Percentiles rank a stretch among this genome's conserved stretches.
phyloP scores from a whole-genome alignment of 192 early-diverging fungal genomes.

The Fimicolochytrium jonesii region DNA sequence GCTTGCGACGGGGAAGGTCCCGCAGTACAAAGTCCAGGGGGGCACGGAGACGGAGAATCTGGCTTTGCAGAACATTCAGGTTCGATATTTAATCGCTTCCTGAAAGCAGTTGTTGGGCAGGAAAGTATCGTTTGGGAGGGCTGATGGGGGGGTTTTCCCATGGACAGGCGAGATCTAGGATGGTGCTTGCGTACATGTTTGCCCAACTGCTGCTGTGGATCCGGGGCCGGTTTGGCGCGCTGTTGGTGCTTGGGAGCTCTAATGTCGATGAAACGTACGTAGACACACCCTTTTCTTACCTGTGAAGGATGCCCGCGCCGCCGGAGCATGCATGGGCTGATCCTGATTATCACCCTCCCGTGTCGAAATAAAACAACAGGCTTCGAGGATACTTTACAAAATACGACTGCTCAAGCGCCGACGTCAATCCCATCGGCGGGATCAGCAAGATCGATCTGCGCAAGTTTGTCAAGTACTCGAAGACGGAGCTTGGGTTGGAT shows the following conservation, averaged over 20 bases:
- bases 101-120: background rate
- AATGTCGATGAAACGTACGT: conserved; percentile 92
- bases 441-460: conserved; percentile 87
- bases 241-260: conserved; percentile 92
- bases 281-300: background rate
- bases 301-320: too few species aligned
- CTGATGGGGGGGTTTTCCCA: too few species aligned
- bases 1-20: conserved; percentile 67
- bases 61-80: conserved; percentile 95
- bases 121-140: background rate
- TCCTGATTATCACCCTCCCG: background rate
- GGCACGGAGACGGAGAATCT: conserved; percentile 84
- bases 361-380: conserved; percentile 40
- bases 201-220: conserved; percentile 94
- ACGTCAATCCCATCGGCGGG: conserved; percentile 95
- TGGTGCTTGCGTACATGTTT: conserved; percentile 94
- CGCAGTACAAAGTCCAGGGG: conserved; percentile 78
- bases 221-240: conserved; percentile 54
- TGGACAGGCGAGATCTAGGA: conserved; percentile 81
- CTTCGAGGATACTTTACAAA: conserved; percentile 97
- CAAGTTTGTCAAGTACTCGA: conserved; percentile 69
- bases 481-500: conserved; percentile 57
- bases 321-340: background rate
- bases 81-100: conserved; percentile 17
- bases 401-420: conserved; percentile 96